Evolutionary conservation across 2,329 filamentous ascomycete species (phyloP).

Genomic region (Aspergillus sp.): DNA sequence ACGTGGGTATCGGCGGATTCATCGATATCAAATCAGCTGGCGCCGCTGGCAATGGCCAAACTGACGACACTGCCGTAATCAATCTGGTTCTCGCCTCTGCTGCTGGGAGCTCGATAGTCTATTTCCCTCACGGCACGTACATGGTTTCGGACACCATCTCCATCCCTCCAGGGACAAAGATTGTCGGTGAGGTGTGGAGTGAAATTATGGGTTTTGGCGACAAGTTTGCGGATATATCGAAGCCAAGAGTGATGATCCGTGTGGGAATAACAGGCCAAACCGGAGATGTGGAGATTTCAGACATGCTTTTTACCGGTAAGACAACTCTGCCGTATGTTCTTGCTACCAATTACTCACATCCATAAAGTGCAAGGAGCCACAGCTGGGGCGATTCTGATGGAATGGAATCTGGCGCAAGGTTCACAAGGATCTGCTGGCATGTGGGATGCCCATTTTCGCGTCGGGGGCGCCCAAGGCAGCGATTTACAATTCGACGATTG

Average conservation of each 20-base stretch:
- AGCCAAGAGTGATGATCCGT: conserved; percentile 33
- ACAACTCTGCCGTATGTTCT: conserved; percentile 39
- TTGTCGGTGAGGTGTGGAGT: conserved; percentile 56
- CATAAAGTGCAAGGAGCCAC: conserved; percentile 27
- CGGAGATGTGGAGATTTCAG: conserved; percentile 35
- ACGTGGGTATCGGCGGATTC: conserved; percentile 33
- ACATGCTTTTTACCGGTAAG: conserved; percentile 39
- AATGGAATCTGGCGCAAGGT: conserved; percentile 34
- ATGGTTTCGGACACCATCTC: conserved; percentile 45
- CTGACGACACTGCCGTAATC: conserved; percentile 38
- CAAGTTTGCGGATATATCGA: conserved; percentile 43
- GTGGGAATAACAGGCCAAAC: conserved; percentile 26
- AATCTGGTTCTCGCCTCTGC: conserved; percentile 32
- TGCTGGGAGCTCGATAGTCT: conserved; percentile 29
- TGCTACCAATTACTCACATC: neutral
- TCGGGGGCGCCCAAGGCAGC: conserved; percentile 45
- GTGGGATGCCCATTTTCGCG: conserved; percentile 38
- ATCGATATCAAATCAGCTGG: conserved; percentile 48
- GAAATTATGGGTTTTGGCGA: conserved; percentile 49
- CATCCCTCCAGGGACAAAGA: conserved; percentile 48
- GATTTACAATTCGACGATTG: conserved; percentile 40
- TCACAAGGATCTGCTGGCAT: conserved; percentile 26
- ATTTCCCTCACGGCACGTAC: conserved; percentile 35
- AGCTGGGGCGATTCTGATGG: conserved; percentile 34
- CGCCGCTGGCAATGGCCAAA: conserved; percentile 43